Percentiles rank a stretch among this genome's conserved stretches.
Evolutionary conservation across 225 moss, liverwort and hornwort genomes (phyloP).

Genomic region (Ulota crispa): DNA sequence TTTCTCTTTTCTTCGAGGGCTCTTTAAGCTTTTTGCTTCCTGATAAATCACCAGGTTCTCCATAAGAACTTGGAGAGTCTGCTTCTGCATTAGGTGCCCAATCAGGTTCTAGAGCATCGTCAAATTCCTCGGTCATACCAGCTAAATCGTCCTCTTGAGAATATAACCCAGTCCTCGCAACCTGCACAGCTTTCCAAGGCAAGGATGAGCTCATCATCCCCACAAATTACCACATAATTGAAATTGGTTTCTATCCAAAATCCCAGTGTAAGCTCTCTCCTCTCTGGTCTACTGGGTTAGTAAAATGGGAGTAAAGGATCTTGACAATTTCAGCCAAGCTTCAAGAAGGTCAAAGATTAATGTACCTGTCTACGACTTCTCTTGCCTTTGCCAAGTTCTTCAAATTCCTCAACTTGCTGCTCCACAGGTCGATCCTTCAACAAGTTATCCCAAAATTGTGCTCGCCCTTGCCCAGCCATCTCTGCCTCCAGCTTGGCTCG

Average conservation of each 20-base stretch:
- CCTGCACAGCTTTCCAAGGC: constrained; percentile 37
- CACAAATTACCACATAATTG: background rate
- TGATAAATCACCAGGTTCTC: constrained; percentile 63
- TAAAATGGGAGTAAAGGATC: background rate
- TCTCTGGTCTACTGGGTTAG: background rate
- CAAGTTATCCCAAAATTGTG: constrained; percentile 88
- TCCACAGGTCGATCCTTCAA: constrained; percentile 80
- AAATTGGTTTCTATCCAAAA: background rate
- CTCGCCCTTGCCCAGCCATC: constrained; percentile 72
- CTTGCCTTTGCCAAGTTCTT: constrained; percentile 90
- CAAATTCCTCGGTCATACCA: constrained; percentile 83
- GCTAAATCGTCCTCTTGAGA: constrained; percentile 87
- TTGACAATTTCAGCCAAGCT: background rate
- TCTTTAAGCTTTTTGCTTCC: constrained; percentile 61
- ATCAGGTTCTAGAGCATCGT: constrained; percentile 81
- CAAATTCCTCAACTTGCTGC: constrained; percentile 67
- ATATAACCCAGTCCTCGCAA: constrained; percentile 62
- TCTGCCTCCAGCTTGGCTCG: constrained; percentile 60
- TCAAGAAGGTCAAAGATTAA: background rate
- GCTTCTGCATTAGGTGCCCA: constrained; percentile 68
- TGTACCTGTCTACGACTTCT: constrained; percentile 89
- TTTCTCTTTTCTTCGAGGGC: constrained; percentile 67
- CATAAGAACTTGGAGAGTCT: constrained; percentile 63
- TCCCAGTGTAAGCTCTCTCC: background rate
- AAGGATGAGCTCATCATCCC: background rate